Conservation (phyloP, 345 rosid genomes). For the Eucalyptus virginea region DNA sequence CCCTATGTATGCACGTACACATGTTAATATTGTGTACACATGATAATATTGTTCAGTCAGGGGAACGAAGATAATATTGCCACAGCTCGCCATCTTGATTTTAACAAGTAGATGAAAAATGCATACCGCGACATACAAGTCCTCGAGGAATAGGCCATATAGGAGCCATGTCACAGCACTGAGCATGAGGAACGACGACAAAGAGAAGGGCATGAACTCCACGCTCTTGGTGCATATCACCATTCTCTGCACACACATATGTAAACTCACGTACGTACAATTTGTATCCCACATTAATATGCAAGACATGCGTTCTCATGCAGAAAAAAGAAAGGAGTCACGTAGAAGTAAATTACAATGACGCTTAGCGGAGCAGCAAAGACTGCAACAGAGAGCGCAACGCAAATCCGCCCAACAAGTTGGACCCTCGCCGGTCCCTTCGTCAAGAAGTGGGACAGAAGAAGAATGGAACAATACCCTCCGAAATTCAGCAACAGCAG, state of each 20-base stretch:
- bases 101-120: neutral
- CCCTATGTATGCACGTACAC: neutral
- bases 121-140: slow-evolving; percentile 19
- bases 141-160: slow-evolving; percentile 9
- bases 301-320: neutral
- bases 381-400: slow-evolving; percentile 48
- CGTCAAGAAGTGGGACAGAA: slow-evolving; percentile 25
- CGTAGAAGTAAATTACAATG: slow-evolving; percentile 15
- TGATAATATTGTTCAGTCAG: neutral
- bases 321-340: neutral
- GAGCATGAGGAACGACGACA: slow-evolving; percentile 17
- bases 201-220: slow-evolving; percentile 30
- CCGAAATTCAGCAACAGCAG: slow-evolving; percentile 47
- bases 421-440: neutral
- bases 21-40: neutral
- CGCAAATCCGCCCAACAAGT: slow-evolving; percentile 80
- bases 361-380: slow-evolving; percentile 80
- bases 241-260: neutral
- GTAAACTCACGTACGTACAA: neutral
- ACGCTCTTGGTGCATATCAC: slow-evolving; percentile 15
- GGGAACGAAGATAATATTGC: neutral
- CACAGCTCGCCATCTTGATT: neutral
- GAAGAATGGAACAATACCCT: slow-evolving; percentile 28
- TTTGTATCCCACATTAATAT: neutral
- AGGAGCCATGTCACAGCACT: slow-evolving; percentile 23